These are phyloP conservation scores for Pueraria montana DNA, from an alignment of 306 rosid genomes.

Conservation along the genomic window DNA sequence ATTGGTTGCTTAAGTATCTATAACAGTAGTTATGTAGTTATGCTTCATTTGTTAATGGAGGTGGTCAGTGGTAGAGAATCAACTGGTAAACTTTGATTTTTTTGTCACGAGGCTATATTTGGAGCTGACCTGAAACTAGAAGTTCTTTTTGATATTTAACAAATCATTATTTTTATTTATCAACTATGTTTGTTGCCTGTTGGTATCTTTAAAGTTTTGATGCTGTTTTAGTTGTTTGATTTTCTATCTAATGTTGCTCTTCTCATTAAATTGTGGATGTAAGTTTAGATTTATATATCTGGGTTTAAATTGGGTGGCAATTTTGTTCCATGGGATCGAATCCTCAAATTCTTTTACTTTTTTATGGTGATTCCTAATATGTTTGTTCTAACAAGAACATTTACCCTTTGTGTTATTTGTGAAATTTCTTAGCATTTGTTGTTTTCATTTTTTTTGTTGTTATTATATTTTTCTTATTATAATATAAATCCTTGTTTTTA, in stretches of 20 bases:
- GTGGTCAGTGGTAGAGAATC: conserved; percentile 33
- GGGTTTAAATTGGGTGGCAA: conserved; percentile 5
- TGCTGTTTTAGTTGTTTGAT: not conserved
- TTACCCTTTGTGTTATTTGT: conserved; percentile 1
- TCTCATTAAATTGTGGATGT: conserved; percentile 14
- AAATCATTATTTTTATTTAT: not conserved
- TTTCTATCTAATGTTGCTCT: not conserved
- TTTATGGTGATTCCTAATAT: conserved; percentile 20
- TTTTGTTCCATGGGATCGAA: conserved; percentile 11
- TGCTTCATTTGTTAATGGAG: conserved; percentile 27
- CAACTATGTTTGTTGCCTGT: conserved; percentile 10
- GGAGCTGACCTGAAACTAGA: not conserved
- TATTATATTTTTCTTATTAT: not conserved
- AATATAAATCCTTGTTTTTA: conserved; percentile 9
- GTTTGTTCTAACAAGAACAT: conserved; percentile 16
- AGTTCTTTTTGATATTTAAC: not conserved
- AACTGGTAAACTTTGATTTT: not conserved
- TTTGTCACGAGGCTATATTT: not conserved
- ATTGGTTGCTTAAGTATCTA: conserved; percentile 30
- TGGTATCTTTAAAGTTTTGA: conserved; percentile 10
- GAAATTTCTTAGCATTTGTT: conserved; percentile 29
- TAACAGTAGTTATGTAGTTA: not conserved
- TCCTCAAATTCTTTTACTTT: not conserved
- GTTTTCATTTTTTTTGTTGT: not conserved
- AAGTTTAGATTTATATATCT: not conserved